Percentiles rank a stretch among this genome's conserved stretches.
These are phyloP conservation scores for Aspergillus nidulans DNA, from an alignment of 495 filamentous ascomycete species.

Conservation along the genomic window DNA sequence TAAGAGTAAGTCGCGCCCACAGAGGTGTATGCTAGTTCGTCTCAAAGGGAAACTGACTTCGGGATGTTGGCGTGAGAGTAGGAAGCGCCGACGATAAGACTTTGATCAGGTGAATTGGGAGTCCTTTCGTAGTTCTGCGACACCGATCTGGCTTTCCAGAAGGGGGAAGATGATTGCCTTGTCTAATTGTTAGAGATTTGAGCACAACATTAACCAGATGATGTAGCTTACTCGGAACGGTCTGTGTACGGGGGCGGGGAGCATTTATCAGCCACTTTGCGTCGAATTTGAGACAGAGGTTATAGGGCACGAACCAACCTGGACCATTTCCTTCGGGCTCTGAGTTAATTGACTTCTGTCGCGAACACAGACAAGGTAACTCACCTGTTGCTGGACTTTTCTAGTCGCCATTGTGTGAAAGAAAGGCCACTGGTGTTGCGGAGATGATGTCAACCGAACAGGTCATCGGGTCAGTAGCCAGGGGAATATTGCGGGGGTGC, in stretches of 20 bases:
- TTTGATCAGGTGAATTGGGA: slow-evolving; percentile 57
- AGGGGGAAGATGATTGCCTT: slow-evolving; percentile 75
- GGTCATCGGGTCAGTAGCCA: slow-evolving; percentile 15
- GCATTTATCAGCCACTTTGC: slow-evolving; percentile 27
- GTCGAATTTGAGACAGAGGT: slow-evolving; percentile 12
- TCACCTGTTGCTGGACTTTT: slow-evolving; percentile 71
- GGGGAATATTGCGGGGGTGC: slow-evolving; percentile 14
- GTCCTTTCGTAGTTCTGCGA: slow-evolving; percentile 32
- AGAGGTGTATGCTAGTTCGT: neutral
- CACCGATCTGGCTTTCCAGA: slow-evolving; percentile 68
- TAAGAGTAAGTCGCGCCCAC: slow-evolving; percentile 21
- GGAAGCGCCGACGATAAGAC: slow-evolving; percentile 85
- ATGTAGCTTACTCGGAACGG: slow-evolving; percentile 45
- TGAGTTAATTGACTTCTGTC: slow-evolving; percentile 16
- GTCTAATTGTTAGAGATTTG: slow-evolving; percentile 18
- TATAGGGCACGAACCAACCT: slow-evolving; percentile 79
- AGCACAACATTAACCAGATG: neutral
- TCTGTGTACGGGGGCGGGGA: slow-evolving; percentile 30
- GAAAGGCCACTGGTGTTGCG: slow-evolving; percentile 12
- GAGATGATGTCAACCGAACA: slow-evolving; percentile 22
- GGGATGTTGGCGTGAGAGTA: slow-evolving; percentile 96
- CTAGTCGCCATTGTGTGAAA: slow-evolving; percentile 49
- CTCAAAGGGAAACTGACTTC: slow-evolving; percentile 58
- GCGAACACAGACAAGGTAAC: slow-evolving; percentile 15
- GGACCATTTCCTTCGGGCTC: slow-evolving; percentile 86